Evolutionary conservation across 169 alveolate species (phyloP), one percentile per base, ranked within the genome.

Genomic region (Plasmodium sp.): DNA sequence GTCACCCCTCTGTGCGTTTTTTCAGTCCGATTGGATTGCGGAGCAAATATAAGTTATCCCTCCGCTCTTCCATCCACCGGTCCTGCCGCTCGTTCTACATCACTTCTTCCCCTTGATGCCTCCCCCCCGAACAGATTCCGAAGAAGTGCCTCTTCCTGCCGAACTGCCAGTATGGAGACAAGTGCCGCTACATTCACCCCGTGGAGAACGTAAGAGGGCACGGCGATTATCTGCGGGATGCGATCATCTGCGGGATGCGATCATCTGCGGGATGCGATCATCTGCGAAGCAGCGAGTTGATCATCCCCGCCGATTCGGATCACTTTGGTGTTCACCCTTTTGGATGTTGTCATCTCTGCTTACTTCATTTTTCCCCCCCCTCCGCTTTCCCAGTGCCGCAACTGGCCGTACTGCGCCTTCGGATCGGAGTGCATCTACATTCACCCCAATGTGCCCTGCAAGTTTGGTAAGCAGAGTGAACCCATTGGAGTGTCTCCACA

Each of bases 151-250:
- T 95, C 45, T 93, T 93, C 51, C 95, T 96, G 88, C 98, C 98
- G 4, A 95, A 83, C 39, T 96, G 98, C 72, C 95, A 94, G 36
- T 96, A 81, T 92, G 98, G 98, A 41, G 97, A 96, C 80, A 96
- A 96, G 92, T 97, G 98, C 62, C 94, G 96, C 31, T 97, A 92
- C 88, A 96, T 97, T 75, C 98, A 97, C 92, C 98, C 98, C n/a
- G 94, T 94, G 18, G 96, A 94, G 93, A 84, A 83, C 45, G 96
- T 93, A 80, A 72, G 93, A 62, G 14, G 27, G 18, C 31, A 1
- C 34, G n/a, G 2, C 39, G 34, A 62, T 62, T 62, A 48, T 73
- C n/a, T 22, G 27, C 27, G 27, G 27, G 27, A 22, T 22, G 27
- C 27, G 27, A 22, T 22, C 27, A 22, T 22, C 10, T n/a, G 7